These are phyloP conservation scores for Lepidium africanum DNA, from an alignment of 345 rosid genomes.

Conservation along the genomic window DNA sequence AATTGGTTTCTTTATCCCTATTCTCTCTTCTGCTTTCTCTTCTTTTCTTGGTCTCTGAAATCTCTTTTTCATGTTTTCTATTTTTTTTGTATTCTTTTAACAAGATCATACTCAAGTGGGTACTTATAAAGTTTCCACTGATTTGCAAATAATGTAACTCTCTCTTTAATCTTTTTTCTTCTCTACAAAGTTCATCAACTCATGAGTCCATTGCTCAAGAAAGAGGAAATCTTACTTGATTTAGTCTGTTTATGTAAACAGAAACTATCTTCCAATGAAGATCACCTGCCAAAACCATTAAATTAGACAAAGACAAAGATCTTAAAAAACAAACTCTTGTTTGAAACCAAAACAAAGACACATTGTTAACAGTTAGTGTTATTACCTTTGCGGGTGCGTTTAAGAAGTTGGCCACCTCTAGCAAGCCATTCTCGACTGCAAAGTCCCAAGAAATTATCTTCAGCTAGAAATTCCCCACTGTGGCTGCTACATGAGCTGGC, in stretches of 20 bases:
- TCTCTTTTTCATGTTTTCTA: background rate
- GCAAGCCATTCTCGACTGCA: slow-evolving; percentile 85
- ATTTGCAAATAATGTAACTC: background rate
- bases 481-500: slow-evolving; percentile 71
- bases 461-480: slow-evolving; percentile 79
- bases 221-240: slow-evolving; percentile 46
- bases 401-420: slow-evolving; percentile 87
- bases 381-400: slow-evolving; percentile 90
- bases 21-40: slow-evolving; percentile 11
- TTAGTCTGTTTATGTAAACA: slow-evolving; percentile 70
- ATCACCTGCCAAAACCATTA: slow-evolving; percentile 59
- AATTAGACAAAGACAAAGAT: background rate
- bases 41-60: slow-evolving; percentile 18
- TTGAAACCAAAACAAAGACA: background rate
- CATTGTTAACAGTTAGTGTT: background rate
- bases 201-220: background rate
- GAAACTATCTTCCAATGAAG: slow-evolving; percentile 92
- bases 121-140: slow-evolving; percentile 7
- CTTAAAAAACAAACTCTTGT: slow-evolving; percentile 1
- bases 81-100: slow-evolving; percentile 15
- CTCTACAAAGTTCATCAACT: slow-evolving; percentile 10
- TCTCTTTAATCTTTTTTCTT: background rate
- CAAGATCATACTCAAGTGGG: slow-evolving; percentile 17
- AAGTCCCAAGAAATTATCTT: slow-evolving; percentile 80
- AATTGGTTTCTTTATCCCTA: background rate